Evolutionary conservation across 1,284 basidiomycete genomes (phyloP), one percentile per base, ranked within the genome.

Genomic region (Ganoderma lingzhi): DNA sequence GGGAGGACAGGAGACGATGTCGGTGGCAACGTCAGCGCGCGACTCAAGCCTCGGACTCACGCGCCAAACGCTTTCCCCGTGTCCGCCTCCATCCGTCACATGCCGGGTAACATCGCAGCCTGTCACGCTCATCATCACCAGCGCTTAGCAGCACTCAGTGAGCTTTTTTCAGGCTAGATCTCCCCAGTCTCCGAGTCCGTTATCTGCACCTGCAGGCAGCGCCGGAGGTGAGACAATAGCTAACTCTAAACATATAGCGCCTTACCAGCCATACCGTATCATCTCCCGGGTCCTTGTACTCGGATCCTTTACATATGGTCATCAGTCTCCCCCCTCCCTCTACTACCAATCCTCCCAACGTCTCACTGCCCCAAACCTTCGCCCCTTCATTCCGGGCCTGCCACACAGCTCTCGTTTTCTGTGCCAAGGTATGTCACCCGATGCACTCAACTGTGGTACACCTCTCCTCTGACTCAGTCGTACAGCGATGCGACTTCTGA

Each of bases 401-500:
- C 4, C 17, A 44, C 1, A 19, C 42, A 17, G 42, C 15, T 44
- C 42, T 19, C 42, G 17, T 15, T 15, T 44, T 44, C 15, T 44
- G 42, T 19, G 17, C 48, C 23, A 23, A 51, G n/a, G 48, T 51
- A 23, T 4, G 23, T 17, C 9, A 4, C 23, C n/a, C 12, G 12
- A n/a, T 12, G 3, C 9, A 9, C 48, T 12, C 12, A 10, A 51
- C n/a, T 10, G 48, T 23, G 10, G 9, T 12, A 28, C n/a, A 23
- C 9, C n/a, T 44, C 42, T 4, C 10, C n/a, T 51, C 48, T 51
- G n/a, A 51, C 48, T 23, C 1, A 23, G n/a, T 12, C 45, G 10
- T 48, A 5, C n/a, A 48, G 45, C n/a, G 45, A 68, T 68, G 66
- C 41, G 56, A 1, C 45, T 64, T 4, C 5, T 68, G 10, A 64